Conservation (phyloP, 352 stramenopile species). For the Saprolegnia diclina region DNA sequence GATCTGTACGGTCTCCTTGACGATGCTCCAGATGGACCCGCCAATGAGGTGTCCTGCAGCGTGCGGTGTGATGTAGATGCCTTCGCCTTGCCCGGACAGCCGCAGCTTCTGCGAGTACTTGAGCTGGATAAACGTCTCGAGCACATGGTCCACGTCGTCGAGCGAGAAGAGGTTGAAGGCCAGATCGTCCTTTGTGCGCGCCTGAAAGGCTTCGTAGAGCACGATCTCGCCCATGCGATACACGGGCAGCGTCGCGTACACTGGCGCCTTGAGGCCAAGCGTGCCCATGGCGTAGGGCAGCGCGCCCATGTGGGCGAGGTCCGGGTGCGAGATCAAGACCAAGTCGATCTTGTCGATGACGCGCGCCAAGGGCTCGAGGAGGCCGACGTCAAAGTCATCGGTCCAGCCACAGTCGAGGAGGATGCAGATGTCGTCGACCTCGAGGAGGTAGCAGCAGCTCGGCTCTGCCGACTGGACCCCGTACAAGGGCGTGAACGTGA, state of each 20-base stretch:
- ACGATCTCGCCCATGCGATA: conserved; percentile 96
- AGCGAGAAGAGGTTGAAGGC: conserved; percentile 88
- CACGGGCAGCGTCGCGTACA: conserved; percentile 93
- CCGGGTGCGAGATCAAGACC: conserved; percentile 85
- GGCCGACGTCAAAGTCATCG: conserved; percentile 78
- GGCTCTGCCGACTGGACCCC: conserved; percentile 73
- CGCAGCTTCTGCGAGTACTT: conserved; percentile 94
- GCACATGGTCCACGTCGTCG: conserved; percentile 91
- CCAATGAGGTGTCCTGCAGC: conserved; percentile 92
- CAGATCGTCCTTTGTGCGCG: conserved; percentile 88
- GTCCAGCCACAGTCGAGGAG: conserved; percentile 89
- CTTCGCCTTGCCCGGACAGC: conserved; percentile 74
- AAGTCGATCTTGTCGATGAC: conserved; percentile 84
- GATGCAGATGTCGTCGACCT: conserved; percentile 89
- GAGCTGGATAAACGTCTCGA: conserved; percentile 89
- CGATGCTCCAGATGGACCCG: conserved; percentile 90
- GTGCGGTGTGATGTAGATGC: conserved; percentile 92
- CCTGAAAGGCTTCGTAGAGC: conserved; percentile 93
- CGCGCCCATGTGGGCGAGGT: conserved; percentile 86
- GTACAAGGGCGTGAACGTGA: conserved; percentile 88
- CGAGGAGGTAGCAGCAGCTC: conserved; percentile 84
- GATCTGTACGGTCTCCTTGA: conserved; percentile 86
- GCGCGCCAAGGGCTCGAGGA: conserved; percentile 74
- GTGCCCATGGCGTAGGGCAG: conserved; percentile 86
- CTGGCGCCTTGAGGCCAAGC: conserved; percentile 73